Evolutionary conservation across 225 moss, liverwort and hornwort genomes (phyloP), one percentile per base, ranked within the genome.

Genomic region (Straminergon stramineum): DNA sequence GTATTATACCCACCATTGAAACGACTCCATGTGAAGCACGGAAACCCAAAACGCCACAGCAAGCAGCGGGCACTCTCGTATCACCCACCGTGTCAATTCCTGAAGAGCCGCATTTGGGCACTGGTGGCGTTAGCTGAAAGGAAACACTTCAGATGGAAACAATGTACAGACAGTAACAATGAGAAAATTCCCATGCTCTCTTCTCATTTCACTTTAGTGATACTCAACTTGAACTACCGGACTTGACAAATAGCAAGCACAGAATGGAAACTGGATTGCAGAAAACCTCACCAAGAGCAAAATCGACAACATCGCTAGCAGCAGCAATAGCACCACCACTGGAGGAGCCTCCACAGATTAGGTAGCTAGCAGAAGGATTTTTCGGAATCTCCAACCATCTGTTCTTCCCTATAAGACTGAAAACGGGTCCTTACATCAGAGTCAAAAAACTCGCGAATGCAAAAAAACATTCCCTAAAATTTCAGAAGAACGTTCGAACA

Each of bases 1-100:
- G 89, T 73, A 78, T 86, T 52, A 88, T 37, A 61, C 90, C 92
- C 84, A 53, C 67, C 90, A 89, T 86, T 31, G 90, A 89, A 79
- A 90, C 60, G 66, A 67, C 60, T 79, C 90, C 84, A 45, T 89
- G 88, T 74, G 92, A 92, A 84, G 90, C 86, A 79, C 92, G 92
- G 79, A 92, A 92, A 75, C 90, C 92, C 88, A 92, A 86, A 83
- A 90, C 43, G 71, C 92, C 86, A 67, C 92, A 92, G 67, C 92
- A 92, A n/a, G 92, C 89, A 90, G 88, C 89, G 67, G 89, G 91
- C 32, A 92, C 89, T 81, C 92, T 91, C 45, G 89, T 71, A 77
- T 92, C 92, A 81, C 91, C 90, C 87, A 89, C 92, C 30, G 91
- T 87, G 60, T 91, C 92, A 87, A 91, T 89, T 81, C 92, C 92